Evolutionary conservation across 495 filamentous ascomycete species (phyloP), one percentile per base, ranked within the genome.

Genomic region (Tuber aestivum): DNA sequence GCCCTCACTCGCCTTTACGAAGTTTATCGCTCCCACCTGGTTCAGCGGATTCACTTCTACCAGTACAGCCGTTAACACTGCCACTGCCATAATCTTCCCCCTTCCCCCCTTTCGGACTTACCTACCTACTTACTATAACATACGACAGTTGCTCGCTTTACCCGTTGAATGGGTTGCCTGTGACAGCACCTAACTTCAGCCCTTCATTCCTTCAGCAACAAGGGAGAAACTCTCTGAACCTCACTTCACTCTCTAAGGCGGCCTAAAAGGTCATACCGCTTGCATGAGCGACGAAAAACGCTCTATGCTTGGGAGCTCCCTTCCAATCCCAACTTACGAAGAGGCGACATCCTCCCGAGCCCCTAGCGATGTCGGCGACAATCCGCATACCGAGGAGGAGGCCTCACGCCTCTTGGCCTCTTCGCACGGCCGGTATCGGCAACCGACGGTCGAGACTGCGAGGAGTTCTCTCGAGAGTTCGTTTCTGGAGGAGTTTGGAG

Each of bases 241-340:
- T 56, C 75, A 50, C 71, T 40, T 61, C 50, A 69, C 56, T 65
- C 56, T 0, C 72, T 79, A 48, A 45, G 41, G 37, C 37, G 9
- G 21, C 7, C 70, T 44, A 16, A 35, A 69, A 16, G 9, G 37
- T 42, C 32, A 42, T 38, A 75, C n/a, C 65, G 27, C 70, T 71
- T 72, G 72, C 71, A 79, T 79, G 78, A 76, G 74, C 48, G 72
- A 81, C 71, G 80, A 82, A 73, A 82, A 82, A 35, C 76, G 71
- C 70, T 77, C 80, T 61, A 81, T 78, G 79, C 76, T 82, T 73
- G 73, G 70, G 69, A 77, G 69, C 35, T 74, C 87, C 71, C 88
- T 93, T 73, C 94, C 95, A 32, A 97, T 98, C 84, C 95, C 95
- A 14, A 90, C 92, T 56, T 99, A 99, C 87, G 95, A 97, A 84